phyloP scores from a whole-genome alignment of 192 early-diverging fungal genomes.

The Coemansia sp. region DNA sequence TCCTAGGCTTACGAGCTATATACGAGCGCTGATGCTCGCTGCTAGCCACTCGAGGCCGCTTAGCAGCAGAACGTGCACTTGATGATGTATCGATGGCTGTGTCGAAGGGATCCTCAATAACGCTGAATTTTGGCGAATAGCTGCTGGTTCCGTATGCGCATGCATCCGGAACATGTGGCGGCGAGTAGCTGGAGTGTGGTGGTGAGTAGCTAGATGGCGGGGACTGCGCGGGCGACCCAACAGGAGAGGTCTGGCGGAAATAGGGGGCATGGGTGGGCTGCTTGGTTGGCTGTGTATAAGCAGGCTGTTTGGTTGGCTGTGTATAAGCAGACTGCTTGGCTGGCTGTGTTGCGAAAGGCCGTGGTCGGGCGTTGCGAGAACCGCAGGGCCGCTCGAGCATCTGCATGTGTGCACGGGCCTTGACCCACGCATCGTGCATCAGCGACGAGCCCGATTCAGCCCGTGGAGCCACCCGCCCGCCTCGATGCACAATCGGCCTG shows the following conservation, averaged over 20 bases:
- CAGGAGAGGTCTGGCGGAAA: conserved; percentile 13
- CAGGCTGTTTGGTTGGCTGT: not conserved
- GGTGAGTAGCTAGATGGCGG: conserved; percentile 23
- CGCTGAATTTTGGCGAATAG: conserved; percentile 18
- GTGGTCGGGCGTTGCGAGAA: not conserved
- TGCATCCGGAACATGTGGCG: conserved; percentile 43
- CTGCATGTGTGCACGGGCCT: conserved; percentile 37
- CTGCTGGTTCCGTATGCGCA: not conserved
- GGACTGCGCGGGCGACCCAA: conserved; percentile 31
- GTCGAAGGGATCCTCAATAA: conserved; percentile 27
- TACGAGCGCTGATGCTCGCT: conserved; percentile 20
- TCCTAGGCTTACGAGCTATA: not conserved
- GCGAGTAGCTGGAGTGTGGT: conserved; percentile 41
- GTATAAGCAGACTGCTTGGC: not conserved
- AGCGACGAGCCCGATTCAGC: conserved; percentile 14
- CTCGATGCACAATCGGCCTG: not conserved
- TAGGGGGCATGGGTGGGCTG: not conserved
- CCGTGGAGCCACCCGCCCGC: conserved; percentile 1
- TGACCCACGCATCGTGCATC: conserved; percentile 30
- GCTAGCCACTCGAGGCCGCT: conserved; percentile 14
- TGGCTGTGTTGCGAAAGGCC: not conserved
- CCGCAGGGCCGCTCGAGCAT: conserved; percentile 16
- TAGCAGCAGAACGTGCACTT: not conserved
- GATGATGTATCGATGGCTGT: no score
- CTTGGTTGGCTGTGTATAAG: not conserved